Evolutionary conservation across 495 filamentous ascomycete species (phyloP), one percentile per base, ranked within the genome.

Genomic region (Podospora pseudocomata): DNA sequence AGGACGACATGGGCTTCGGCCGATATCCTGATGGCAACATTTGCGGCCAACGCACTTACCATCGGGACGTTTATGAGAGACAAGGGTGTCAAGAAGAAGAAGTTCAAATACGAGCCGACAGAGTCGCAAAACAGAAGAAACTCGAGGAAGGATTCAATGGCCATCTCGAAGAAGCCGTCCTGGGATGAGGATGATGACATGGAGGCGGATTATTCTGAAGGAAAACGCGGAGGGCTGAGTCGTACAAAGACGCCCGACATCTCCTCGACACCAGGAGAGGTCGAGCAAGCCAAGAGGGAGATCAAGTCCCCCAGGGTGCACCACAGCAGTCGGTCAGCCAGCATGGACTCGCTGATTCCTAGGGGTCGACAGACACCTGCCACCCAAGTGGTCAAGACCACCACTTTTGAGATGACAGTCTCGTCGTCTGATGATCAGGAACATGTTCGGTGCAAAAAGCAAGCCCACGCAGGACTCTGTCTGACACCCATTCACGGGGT

Each of bases 31-130:
- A 87, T 90, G 44, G 89, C 91, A 15, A 90, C 90, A 13, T 85
- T 88, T 0, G 88, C 91, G 11, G 88, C 91, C 3, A 95, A 96
- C 71, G 86, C 86, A 5, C 80, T 94, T 26, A 89, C 92, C 0
- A 86, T 96, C 19, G 92, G 91, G 39, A 90, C 90, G 0, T 95
- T 94, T 71, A 86, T 94, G 23, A 83, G 92, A 4, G 92, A 93
- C 70, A 84, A 86, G 44, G 92, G 92, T 4, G 80, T 86, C 60
- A 94, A 94, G 80, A 93, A 92, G 75, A 77, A 81, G 15, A 89
- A 87, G 76, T 93, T 87, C 73, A 87, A 86, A 68, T 79, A 84
- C 26, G 86, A 82, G 63, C 79, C 74, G 39, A 65, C 71, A 27
- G 44, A 58, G n/a, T 65, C 64, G 16, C 39, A 26, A 20, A 23